phyloP scores from a whole-genome alignment of 2,329 filamentous ascomycete species.

The Dryadomyces sulphureus region DNA sequence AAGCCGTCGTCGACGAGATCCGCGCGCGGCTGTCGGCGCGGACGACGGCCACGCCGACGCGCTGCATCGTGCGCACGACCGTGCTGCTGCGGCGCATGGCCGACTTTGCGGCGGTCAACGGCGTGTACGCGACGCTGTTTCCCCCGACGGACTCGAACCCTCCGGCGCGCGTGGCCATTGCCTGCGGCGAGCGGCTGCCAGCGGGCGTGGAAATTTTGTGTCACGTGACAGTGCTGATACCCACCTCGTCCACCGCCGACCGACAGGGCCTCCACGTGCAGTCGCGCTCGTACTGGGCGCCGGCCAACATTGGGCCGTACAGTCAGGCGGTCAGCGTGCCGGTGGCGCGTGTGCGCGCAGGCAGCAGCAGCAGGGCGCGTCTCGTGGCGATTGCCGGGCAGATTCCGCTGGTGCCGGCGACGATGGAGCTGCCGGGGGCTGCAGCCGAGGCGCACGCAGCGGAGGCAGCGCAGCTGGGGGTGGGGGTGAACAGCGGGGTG shows the following conservation, averaged over 20 bases:
- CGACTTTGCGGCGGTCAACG: conserved; percentile 64
- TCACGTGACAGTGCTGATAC: conserved; percentile 11
- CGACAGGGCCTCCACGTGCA: conserved; percentile 72
- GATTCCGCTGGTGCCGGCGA: conserved; percentile 71
- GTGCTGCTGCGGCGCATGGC: conserved; percentile 67
- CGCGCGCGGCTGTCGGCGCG: conserved; percentile 21
- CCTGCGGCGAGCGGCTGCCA: conserved; percentile 56
- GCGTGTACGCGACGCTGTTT: conserved; percentile 63
- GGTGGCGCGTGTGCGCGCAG: conserved; percentile 1
- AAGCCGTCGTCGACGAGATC: conserved; percentile 31
- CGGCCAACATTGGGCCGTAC: conserved; percentile 93
- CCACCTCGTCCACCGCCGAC: conserved; percentile 8
- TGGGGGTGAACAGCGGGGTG: no score
- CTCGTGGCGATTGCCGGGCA: conserved; percentile 68
- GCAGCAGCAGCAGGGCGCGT: conserved; percentile 12
- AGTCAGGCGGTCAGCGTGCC: conserved; percentile 64
- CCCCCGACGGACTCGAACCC: conserved; percentile 51
- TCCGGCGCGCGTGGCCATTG: conserved; percentile 70
- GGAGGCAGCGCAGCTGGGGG: conserved; percentile 1
- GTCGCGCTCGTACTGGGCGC: conserved; percentile 90
- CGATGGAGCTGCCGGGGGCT: conserved; percentile 46
- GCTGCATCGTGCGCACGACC: conserved; percentile 37
- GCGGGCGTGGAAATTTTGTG: conserved; percentile 44
- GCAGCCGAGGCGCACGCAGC: conserved; percentile 4
- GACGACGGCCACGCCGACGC: conserved; percentile 13